Base-by-base conservation (phyloP, 805 yeast genomes). In the Yamadazyma takamatsuzukensis region DNA sequence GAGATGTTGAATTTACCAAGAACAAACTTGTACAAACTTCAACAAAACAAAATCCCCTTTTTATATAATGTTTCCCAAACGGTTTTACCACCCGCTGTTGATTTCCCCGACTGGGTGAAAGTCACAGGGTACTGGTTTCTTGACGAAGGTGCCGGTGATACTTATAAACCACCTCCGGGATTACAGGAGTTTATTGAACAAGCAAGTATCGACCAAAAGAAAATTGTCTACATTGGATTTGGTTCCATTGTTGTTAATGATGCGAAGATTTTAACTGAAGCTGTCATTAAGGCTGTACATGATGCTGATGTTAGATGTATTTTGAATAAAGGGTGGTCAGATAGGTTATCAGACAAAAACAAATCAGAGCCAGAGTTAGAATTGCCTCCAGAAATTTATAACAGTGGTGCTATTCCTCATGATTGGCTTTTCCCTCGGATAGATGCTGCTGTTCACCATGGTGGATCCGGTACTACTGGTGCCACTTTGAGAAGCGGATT, bases 401-500 rank as follows among this genome's bases (percentile, higher is more conserved):
- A 76, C 42, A 64, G 85, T 5, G 93, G 93, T 2, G 53, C 80
- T 7, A 68, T 85, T 10, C 96, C 96, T 0, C 97, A 90, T 53
- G 96, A 88, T 52, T 90, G 97, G 97, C 62, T 90, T 22, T 90
- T 90, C 58, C 83, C 90, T 0, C 78, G 76, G 40, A 66, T 90
- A 27, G 96, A 90, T 59, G 96, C 90, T 0, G 95, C 95, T 0
- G 96, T 90, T 4, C 97, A 90, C 53, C 97, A 90, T 54, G 97
- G 97, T 24, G 97, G 97, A 0, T 82, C 95, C 0, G 97, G 97
- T 2, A 86, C 97, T 0, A 90, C 97, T 0, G 97, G 97, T 6
- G 96, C 96, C 0, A 74, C 94, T 2, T 55, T 90, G 34, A 67
- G 89, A 40, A 82, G 84, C 10, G 97, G 97, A 0, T 56, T 83